A percentile compares a stretch with the other conserved stretches of the same genome.
Evolutionary conservation across 257 asterid genomes (phyloP).

Genomic region (Voacanga thouarsii): DNA sequence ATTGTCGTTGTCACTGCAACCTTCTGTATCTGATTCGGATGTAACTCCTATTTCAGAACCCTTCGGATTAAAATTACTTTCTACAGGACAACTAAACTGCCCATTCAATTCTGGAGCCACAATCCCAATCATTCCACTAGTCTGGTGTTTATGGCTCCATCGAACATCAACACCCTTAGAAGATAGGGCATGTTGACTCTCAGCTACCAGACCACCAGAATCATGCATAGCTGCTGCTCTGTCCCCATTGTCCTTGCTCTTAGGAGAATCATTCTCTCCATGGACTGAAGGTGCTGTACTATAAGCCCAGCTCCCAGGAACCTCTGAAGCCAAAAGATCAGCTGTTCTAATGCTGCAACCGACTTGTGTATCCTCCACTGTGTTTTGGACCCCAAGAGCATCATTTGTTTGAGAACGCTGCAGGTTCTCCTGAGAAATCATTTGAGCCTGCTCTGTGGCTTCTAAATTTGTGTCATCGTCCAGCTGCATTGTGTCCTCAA

Average conservation of each 20-base stretch:
- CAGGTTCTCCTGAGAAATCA: slow-evolving; percentile 11
- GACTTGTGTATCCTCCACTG: slow-evolving; percentile 62
- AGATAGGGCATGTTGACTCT: slow-evolving; percentile 49
- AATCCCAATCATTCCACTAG: slow-evolving; percentile 70
- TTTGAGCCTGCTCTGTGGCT: slow-evolving; percentile 28
- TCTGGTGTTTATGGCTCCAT: slow-evolving; percentile 47
- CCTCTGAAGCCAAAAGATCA: slow-evolving; percentile 89
- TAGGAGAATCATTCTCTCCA: slow-evolving; percentile 66
- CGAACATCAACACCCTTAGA: slow-evolving; percentile 34
- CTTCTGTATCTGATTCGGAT: slow-evolving; percentile 60
- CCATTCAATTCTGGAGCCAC: slow-evolving; percentile 68
- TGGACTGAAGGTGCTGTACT: slow-evolving; percentile 84
- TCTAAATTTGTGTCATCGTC: slow-evolving; percentile 39
- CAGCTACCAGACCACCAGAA: slow-evolving; percentile 58
- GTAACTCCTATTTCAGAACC: slow-evolving; percentile 38
- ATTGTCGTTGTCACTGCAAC: slow-evolving; percentile 39
- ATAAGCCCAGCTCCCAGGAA: slow-evolving; percentile 88
- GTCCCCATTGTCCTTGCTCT: slow-evolving; percentile 35
- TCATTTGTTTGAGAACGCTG: slow-evolving; percentile 25
- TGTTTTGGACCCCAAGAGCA: slow-evolving; percentile 16
- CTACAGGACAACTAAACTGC: slow-evolving; percentile 57
- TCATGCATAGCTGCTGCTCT: slow-evolving; percentile 42
- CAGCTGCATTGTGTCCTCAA: slow-evolving; percentile 47
- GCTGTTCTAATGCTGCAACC: slow-evolving; percentile 59
- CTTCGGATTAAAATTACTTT: slow-evolving; percentile 32